Base-by-base conservation (phyloP, 768 basidiomycete species). In the Naganishia antarctica region DNA sequence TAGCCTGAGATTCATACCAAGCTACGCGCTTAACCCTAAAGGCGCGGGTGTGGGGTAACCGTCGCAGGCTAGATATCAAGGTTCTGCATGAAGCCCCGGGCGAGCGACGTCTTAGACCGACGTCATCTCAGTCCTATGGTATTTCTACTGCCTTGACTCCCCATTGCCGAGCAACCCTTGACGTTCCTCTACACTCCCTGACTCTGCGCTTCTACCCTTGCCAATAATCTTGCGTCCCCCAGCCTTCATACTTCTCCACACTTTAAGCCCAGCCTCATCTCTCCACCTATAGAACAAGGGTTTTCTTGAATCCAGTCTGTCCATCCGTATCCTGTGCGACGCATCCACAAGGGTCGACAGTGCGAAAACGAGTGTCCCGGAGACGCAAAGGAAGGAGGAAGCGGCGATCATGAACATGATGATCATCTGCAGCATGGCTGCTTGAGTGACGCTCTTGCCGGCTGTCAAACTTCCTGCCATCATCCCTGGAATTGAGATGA, bases 371-470 rank as follows among this genome's bases (percentile, higher is more conserved):
- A 86, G 86, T 2, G 84, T 83, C 58, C 83, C 79, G 60, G 89
- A 85, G 2, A 86, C 82, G 13, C 87, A 83, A 26, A 93, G 82
- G 0, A 86, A 84, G 0, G 87, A 87, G 64, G 85, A 83, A 0
- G 90, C 85, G 2, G 86, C 85, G 47, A 92, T 89, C 87, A 92
- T 89, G 78, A 93, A 92, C 85, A 91, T 89, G 79, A 93, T 90
- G 64, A 93, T 85, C 87, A 91, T 91, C 70, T 92, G 91, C 16
- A 92, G 79, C 58, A 85, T 84, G 1, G 89, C 89, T 0, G 91
- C 91, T 76, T 90, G 89, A 21, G 89, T 82, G 44, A 92, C 88
- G 31, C 86, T 86, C 12, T 88, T 84, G 0, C 90, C 91, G 13
- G 89, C 91, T 13, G 92, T 84, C 66, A 93, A 87, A 4, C 91